Percentiles rank a stretch among this genome's conserved stretches.
Evolutionary conservation across 176 grass and related monocot genomes (phyloP).

Genomic region (Cenchrus fungigraminus): DNA sequence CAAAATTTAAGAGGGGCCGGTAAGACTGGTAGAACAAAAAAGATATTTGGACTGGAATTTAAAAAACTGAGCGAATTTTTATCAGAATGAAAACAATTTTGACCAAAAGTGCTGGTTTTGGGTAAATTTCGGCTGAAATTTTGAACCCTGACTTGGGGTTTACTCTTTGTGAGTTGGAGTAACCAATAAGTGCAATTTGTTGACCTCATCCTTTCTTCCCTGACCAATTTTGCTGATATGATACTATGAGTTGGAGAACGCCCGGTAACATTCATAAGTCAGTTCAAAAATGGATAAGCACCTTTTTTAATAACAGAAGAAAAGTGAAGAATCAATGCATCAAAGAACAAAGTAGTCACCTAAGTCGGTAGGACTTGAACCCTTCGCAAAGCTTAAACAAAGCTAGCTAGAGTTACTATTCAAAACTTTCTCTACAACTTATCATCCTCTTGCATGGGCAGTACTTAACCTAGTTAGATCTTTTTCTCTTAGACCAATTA

Average conservation of each 20-base stretch:
- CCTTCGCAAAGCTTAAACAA: background rate
- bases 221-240: background rate
- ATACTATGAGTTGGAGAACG: background rate
- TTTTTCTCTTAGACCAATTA: background rate
- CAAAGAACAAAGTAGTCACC: background rate
- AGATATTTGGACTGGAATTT: too few species aligned
- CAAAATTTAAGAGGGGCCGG: too few species aligned
- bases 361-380: too few species aligned
- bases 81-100: too few species aligned
- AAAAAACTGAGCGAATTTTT: too few species aligned
- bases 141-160: background rate
- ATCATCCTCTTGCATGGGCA: too few species aligned
- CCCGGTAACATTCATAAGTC: background rate
- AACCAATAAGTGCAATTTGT: background rate
- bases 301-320: too few species aligned
- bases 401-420: background rate
- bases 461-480: background rate
- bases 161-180: background rate
- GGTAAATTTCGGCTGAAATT: too few species aligned
- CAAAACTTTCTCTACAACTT: background rate
- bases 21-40: too few species aligned
- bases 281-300: background rate
- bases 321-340: background rate
- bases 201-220: background rate
- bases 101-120: too few species aligned